Conservation (phyloP, 2,329 filamentous ascomycete genomes). For the Parastagonospora nodorum region DNA sequence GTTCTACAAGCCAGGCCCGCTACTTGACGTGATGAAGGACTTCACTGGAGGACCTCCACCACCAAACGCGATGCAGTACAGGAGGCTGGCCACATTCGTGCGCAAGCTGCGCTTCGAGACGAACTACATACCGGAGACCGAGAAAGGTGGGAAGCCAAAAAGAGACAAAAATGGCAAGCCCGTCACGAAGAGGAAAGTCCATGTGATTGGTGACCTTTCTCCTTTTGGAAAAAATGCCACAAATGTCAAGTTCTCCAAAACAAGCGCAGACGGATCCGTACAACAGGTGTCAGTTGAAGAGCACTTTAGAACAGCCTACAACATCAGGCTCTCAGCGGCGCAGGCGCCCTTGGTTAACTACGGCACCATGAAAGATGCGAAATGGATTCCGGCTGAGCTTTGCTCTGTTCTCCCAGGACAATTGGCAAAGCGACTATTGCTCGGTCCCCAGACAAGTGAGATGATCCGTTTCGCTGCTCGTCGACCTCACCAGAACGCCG, state of each 20-base stretch:
- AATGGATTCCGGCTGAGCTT: slow-evolving; percentile 43
- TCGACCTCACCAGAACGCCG: slow-evolving; percentile 34
- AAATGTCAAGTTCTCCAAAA: slow-evolving; percentile 23
- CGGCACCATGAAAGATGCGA: slow-evolving; percentile 22
- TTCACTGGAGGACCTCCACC: slow-evolving; percentile 11
- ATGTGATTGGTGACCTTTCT: slow-evolving; percentile 47
- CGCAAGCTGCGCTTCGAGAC: slow-evolving; percentile 46
- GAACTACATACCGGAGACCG: slow-evolving; percentile 46
- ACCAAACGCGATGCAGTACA: slow-evolving; percentile 7
- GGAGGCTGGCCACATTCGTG: slow-evolving; percentile 40
- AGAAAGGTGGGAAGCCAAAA: slow-evolving; percentile 36
- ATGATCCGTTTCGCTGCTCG: slow-evolving; percentile 43
- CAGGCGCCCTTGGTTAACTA: slow-evolving; percentile 38
- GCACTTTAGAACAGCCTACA: slow-evolving; percentile 26
- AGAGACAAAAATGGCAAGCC: slow-evolving; percentile 14
- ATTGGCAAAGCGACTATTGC: slow-evolving; percentile 30
- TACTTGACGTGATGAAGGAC: slow-evolving; percentile 43
- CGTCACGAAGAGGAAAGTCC: slow-evolving; percentile 37
- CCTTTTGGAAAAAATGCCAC: slow-evolving; percentile 40
- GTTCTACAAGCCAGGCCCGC: slow-evolving; percentile 58
- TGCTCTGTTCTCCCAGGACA: slow-evolving; percentile 40
- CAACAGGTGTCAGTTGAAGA: slow-evolving; percentile 19
- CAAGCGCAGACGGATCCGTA: slow-evolving; percentile 13
- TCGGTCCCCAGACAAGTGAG: slow-evolving; percentile 32
- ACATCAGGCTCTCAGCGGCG: slow-evolving; percentile 23